A percentile compares a stretch with the other conserved stretches of the same genome.
Conservation (phyloP, 2,329 filamentous ascomycete species). For the Diaporthe eres region DNA sequence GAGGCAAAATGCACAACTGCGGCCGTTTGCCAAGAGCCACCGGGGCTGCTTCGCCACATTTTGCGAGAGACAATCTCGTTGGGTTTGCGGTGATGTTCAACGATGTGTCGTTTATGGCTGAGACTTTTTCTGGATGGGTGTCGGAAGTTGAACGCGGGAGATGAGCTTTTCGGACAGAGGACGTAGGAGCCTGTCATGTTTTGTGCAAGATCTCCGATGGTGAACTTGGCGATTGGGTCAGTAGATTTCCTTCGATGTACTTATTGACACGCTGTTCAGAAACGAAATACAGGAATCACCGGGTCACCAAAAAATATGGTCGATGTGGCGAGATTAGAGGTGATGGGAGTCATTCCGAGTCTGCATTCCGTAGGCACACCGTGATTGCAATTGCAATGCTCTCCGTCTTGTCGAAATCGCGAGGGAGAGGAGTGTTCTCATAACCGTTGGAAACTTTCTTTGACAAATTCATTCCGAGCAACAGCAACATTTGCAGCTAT, state of each 20-base stretch:
- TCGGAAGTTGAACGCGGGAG: conserved; percentile 1
- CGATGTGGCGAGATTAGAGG: background rate
- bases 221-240: too few relatives aligned
- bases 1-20: conserved; percentile 13
- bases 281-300: background rate
- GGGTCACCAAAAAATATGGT: background rate
- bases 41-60: conserved; percentile 22
- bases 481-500: background rate
- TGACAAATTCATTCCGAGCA: background rate
- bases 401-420: background rate
- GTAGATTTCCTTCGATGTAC: background rate
- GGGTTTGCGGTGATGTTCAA: background rate
- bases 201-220: background rate
- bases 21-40: conserved; percentile 26
- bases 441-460: background rate
- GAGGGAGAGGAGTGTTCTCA: background rate
- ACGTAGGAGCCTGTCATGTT: background rate
- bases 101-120: background rate
- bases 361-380: background rate
- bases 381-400: too few relatives aligned
- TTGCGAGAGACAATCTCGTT: background rate
- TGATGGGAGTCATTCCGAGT: background rate
- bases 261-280: background rate
- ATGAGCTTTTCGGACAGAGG: background rate
- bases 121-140: background rate